Evolutionary conservation across 2,329 filamentous ascomycete genomes (phyloP), one percentile per base, ranked within the genome.

Genomic region (Stagonosporopsis rhizophila): DNA sequence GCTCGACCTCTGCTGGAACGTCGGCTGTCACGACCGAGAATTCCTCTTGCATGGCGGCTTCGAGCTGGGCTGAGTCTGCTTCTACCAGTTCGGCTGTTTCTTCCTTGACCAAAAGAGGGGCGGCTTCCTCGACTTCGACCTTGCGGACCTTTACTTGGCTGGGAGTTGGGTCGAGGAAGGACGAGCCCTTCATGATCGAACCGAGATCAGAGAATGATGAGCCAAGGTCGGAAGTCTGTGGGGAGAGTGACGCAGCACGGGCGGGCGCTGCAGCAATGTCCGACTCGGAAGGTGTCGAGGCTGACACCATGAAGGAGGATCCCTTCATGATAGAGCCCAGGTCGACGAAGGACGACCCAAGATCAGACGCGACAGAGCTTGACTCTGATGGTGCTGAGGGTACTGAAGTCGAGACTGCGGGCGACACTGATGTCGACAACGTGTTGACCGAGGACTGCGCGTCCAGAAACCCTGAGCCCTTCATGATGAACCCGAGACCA

Each of bases 271-370:
- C 34, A n/a, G 15, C 44, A 12, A 14, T 34, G 23, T 30, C 30
- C 14, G 47, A 42, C 38, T 52, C 44, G 4, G 25, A 62, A 12
- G 37, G 49, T 11, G 40, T 44, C 15, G 53, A 20, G 17, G 23
- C 15, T 23, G 53, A 42, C 5, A 48, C 53, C 17, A 57, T 42
- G 56, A 69, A 69, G 27, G 58, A 60, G 0, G 66, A 69, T 15
- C 66, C 66, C 35, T 69, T 69, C 65, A 69, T 65, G 51, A 69
- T 65, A 20, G 63, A 64, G 4, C 66, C 66, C 6, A 69, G 59
- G 23, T 56, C 53, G 8, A 56, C 30, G 15, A 52, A 53, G 9
- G 56, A 52, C 0, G 56, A 58, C 9, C 41, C 56, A 4, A 52
- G 50, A 20, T 52, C 56, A 22, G 56, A 58, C 6, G 40, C 40